Base-by-base conservation (phyloP, 23 red algal species). In the Gracilaria gracilis region DNA sequence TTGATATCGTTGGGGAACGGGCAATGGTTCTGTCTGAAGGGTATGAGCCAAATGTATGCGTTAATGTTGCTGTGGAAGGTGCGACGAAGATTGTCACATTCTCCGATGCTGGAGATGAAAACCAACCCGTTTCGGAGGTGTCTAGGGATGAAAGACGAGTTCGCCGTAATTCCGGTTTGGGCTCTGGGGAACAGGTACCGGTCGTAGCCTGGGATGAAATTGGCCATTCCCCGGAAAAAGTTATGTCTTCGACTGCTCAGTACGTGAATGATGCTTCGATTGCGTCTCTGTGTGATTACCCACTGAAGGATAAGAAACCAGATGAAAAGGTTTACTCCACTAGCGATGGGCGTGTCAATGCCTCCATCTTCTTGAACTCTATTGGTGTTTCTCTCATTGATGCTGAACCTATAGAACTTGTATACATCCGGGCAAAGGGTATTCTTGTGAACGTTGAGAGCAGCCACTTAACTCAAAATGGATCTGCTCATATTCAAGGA, bases 11-110 rank as follows among this genome's bases (percentile, higher is more conserved):
- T 57, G 77, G 94, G 44, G 94, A 96, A 66, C 69, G 94, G 39
- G 79, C 79, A 17, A 37, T 90, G 47, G 77, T 73, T 21, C 74
- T 91, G 0, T 67, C 79, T n/a, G 80, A 54, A 24, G 44, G 70
- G 23, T 84, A 80, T 59, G 69, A 79, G 17, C 79, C 90, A 33
- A 32, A 76, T 31, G 76, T 98, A 15, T 28, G 49, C 2, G 75
- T 98, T 29, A 58, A 51, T 35, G 83, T 98, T 55, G 83, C 88
- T 19, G 79, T 98, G 19, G 88, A 96, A n/a, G 89, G 97, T 3
- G 93, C 93, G 16, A 95, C 96, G 69, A 96, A 93, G 53, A 89
- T 98, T 24, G 90, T 98, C n/a, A 98, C 93, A 1, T 94, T 98
- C 46, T 86, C 40, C 38, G 97, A 98, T 55, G 96, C 93, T 55